Percentiles rank a stretch among this genome's conserved stretches.
These are phyloP conservation scores for Pseudocercospora eumusae DNA, from an alignment of 2,329 filamentous ascomycete species.

Conservation along the genomic window DNA sequence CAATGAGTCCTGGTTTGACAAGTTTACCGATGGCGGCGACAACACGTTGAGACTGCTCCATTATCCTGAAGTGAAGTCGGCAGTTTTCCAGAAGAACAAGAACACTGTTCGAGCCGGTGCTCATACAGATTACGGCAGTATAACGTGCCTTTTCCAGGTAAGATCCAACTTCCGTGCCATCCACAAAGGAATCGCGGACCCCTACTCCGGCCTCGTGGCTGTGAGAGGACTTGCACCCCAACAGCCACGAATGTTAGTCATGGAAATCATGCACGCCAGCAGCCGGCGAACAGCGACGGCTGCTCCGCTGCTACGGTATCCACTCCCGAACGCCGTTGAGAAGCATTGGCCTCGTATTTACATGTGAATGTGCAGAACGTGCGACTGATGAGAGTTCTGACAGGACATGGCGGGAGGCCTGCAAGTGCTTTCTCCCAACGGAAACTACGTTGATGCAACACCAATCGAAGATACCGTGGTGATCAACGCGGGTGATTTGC, in stretches of 20 bases:
- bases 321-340: constrained; percentile 5
- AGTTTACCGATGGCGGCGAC: constrained; percentile 70
- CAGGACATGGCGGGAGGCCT: constrained; percentile 59
- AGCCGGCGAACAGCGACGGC: neutral
- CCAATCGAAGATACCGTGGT: constrained; percentile 81
- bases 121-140: constrained; percentile 66
- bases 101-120: constrained; percentile 68
- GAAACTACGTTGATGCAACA: constrained; percentile 75
- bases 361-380: neutral
- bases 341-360: constrained; percentile 7
- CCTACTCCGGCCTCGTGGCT: neutral
- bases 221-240: neutral
- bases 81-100: constrained; percentile 54
- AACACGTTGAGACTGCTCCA: constrained; percentile 56
- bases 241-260: neutral
- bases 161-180: constrained; percentile 7
- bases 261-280: neutral
- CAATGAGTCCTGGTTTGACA: constrained; percentile 78
- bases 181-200: neutral
- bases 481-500: constrained; percentile 83
- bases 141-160: constrained; percentile 54
- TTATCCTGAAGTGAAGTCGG: constrained; percentile 58
- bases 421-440: constrained; percentile 69
- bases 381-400: constrained; percentile 31
- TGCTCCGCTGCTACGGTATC: neutral